phyloP scores from a whole-genome alignment of 805 yeast species.

The Lipomyces chichibuensis region DNA sequence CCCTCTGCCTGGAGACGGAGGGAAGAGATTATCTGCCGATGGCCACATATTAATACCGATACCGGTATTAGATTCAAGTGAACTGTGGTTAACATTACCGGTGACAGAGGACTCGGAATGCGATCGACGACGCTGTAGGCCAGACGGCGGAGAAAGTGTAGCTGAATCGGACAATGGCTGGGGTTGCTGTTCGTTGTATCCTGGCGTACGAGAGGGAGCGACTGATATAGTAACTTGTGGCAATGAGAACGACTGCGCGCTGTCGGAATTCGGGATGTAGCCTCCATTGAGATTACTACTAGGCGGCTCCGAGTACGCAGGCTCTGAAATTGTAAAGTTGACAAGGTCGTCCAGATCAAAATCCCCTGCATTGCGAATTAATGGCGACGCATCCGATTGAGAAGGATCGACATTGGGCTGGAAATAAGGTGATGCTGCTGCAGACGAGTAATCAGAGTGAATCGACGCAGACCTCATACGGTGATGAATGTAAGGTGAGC shows the following conservation, averaged over 20 bases:
- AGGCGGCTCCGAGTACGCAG: not conserved
- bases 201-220: constrained; percentile 6
- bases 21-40: not conserved
- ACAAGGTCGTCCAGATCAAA: constrained; percentile 22
- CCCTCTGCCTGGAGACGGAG: constrained; percentile 5
- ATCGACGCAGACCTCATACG: constrained; percentile 25
- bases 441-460: constrained; percentile 30
- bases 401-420: not conserved
- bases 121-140: constrained; percentile 20
- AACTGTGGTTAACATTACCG: not conserved
- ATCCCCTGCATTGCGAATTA: constrained; percentile 14
- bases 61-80: not conserved
- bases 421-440: constrained; percentile 17
- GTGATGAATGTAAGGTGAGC: not conserved
- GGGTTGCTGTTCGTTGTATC: not conserved
- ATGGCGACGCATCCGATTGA: constrained; percentile 19
- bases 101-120: constrained; percentile 29
- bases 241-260: constrained; percentile 5
- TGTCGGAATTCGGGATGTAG: constrained; percentile 1
- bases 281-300: not conserved
- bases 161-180: not conserved
- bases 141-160: constrained; percentile 16
- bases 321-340: constrained; percentile 20
- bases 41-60: not conserved
- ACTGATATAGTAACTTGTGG: constrained; percentile 16